phyloP scores from a whole-genome alignment of 2,329 filamentous ascomycete genomes.

The Furcasterigmium furcatum region DNA sequence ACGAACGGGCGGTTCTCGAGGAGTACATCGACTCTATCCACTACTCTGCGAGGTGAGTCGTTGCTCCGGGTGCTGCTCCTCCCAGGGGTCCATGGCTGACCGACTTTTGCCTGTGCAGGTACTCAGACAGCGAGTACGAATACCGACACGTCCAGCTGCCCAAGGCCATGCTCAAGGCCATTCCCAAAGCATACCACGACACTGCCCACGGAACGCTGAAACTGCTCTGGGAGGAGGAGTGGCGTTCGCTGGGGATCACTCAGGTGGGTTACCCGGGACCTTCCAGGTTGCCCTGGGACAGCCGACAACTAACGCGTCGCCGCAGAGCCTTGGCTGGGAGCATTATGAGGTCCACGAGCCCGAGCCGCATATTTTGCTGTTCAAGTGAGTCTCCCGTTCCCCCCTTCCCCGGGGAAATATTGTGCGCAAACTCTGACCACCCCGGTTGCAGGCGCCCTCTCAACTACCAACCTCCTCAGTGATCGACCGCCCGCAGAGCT shows the following conservation, averaged over 20 bases:
- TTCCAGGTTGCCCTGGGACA: neutral
- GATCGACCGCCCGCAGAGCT: constrained; percentile 16
- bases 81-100: neutral
- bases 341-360: constrained; percentile 99
- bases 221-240: constrained; percentile 97
- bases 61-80: neutral
- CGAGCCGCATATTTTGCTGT: constrained; percentile 95
- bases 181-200: constrained; percentile 94
- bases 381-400: constrained; percentile 73
- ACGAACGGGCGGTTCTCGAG: constrained; percentile 79
- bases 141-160: constrained; percentile 97
- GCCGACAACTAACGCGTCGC: constrained; percentile 2
- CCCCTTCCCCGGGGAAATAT: neutral
- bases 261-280: constrained; percentile 61
- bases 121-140: constrained; percentile 89
- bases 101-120: constrained; percentile 51
- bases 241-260: constrained; percentile 94
- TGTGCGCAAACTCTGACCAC: neutral
- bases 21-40: constrained; percentile 93
- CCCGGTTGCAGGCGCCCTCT: constrained; percentile 64
- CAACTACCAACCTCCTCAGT: constrained; percentile 75
- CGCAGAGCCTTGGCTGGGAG: constrained; percentile 94
- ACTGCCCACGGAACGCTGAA: constrained; percentile 87
- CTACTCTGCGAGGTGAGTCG: constrained; percentile 85
- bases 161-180: constrained; percentile 96